Conservation (phyloP, 2,329 filamentous ascomycete species). For the Xylariaceae sp. region DNA sequence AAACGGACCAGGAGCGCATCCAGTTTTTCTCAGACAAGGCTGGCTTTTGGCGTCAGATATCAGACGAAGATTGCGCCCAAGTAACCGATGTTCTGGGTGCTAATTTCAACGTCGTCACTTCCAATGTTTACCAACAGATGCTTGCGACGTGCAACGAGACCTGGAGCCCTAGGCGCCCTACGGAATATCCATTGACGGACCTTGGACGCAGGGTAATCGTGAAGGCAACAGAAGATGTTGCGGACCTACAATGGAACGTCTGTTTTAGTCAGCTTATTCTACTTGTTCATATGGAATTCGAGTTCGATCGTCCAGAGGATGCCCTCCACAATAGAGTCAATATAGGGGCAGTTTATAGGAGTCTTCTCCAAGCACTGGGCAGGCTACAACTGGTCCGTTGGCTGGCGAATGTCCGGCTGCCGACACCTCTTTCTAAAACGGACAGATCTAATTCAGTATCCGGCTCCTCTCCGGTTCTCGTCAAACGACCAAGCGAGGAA, state of each 20-base stretch:
- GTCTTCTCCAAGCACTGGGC: constrained; percentile 73
- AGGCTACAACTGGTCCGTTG: constrained; percentile 77
- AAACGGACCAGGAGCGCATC: constrained; percentile 75
- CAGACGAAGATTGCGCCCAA: constrained; percentile 78
- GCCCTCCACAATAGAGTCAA: constrained; percentile 66
- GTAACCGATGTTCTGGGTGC: constrained; percentile 74
- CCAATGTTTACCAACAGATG: constrained; percentile 61
- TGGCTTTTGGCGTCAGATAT: constrained; percentile 78
- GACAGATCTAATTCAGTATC: constrained; percentile 48
- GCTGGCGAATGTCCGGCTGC: constrained; percentile 67
- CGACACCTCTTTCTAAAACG: constrained; percentile 53
- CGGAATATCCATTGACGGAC: constrained; percentile 63
- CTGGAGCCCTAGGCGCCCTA: constrained; percentile 46
- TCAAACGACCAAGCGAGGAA: constrained; percentile 54
- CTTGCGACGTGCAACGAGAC: constrained; percentile 52
- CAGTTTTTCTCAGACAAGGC: constrained; percentile 79
- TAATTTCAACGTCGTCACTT: constrained; percentile 65
- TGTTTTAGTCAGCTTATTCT: constrained; percentile 85
- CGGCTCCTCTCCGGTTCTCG: constrained; percentile 40
- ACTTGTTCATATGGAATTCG: constrained; percentile 84
- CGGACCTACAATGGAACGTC: constrained; percentile 74
- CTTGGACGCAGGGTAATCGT: constrained; percentile 80
- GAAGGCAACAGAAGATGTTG: constrained; percentile 78
- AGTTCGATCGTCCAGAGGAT: constrained; percentile 76
- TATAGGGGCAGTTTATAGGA: constrained; percentile 73